phyloP scores from a whole-genome alignment of 331 rosid species.

The Malus hybrid region DNA sequence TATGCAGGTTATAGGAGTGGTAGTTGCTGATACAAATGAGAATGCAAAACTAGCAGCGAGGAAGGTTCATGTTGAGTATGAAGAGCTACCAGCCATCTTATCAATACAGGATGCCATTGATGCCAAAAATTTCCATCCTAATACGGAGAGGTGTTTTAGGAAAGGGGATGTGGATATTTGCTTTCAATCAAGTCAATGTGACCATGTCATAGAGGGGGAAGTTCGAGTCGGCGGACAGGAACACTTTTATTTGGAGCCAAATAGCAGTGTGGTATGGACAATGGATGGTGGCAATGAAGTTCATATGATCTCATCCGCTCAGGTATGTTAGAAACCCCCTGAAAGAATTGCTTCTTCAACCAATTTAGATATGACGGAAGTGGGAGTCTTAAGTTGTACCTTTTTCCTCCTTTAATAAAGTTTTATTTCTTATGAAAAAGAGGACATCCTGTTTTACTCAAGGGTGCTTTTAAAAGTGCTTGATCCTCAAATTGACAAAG shows the following conservation, averaged over 20 bases:
- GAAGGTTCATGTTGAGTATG: constrained; percentile 63
- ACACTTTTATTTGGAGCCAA: constrained; percentile 92
- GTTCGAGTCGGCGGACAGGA: constrained; percentile 95
- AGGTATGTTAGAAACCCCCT: constrained; percentile 40
- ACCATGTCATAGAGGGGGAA: constrained; percentile 73
- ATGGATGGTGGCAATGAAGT: constrained; percentile 87
- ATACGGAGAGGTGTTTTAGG: constrained; percentile 52
- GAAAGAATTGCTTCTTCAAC: neutral
- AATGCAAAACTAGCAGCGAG: constrained; percentile 76
- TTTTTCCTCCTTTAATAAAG: neutral
- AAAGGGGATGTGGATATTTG: constrained; percentile 80
- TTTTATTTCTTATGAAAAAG: neutral
- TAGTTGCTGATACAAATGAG: constrained; percentile 94
- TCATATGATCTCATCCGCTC: constrained; percentile 95
- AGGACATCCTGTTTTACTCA: neutral
- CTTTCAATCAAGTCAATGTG: constrained; percentile 71
- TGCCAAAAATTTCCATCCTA: constrained; percentile 73
- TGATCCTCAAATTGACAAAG: neutral
- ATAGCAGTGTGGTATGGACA: constrained; percentile 80
- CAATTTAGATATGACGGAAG: neutral
- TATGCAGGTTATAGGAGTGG: constrained; percentile 73
- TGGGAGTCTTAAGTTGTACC: neutral
- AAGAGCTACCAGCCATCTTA: constrained; percentile 77
- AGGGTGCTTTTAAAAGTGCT: neutral
- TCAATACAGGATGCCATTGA: constrained; percentile 78